Evolutionary conservation across 257 asterid species (phyloP), one percentile per base, ranked within the genome.

Genomic region (Solanum bulbocastanum): DNA sequence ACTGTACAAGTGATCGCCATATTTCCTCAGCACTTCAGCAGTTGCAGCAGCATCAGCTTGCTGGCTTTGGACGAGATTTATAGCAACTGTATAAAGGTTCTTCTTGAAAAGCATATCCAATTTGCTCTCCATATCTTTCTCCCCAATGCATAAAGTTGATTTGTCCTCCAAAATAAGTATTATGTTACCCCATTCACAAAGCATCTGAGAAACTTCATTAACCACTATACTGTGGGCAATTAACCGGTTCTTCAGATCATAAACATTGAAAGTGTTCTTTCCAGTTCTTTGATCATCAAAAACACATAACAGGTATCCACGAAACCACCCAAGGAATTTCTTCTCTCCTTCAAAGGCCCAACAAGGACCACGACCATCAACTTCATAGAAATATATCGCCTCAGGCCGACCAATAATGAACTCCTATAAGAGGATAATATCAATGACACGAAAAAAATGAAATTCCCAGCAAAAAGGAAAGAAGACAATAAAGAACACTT

Each of bases 261-360:
- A 96, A 87, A 97, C 83, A 89, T 93, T 94, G 92, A 95, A 95
- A 81, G 98, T 92, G 68, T 92, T 87, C 89, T 92, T 95, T 84
- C 95, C 94, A 84, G 98, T 92, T 93, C 94, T 94, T 89, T 94
- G 95, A 91, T 97, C 98, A 78, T 96, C 94, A 88, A 91, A 91
- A 82, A 97, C 98, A 90, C 98, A 97, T 69, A 97, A 88, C 81
- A 97, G 96, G 88, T 97, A 95, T 49, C 98, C 99, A 89, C 98
- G 99, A 87, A 96, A 97, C 98, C 98, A 96, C 8, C 98, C 98
- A 6, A 96, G 91, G 42, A 95, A 88, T 88, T 95, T 97, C 87
- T 97, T 97, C 90, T 95, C 99, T 23, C 99, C 99, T 92, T 96
- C 99, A 91, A 97, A 97, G 49, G 99, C 98, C 99, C 99, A 97